A percentile compares a stretch with the other conserved stretches of the same genome.
Evolutionary conservation across 768 basidiomycete genomes (phyloP).

Genomic region (Mycena amicta): DNA sequence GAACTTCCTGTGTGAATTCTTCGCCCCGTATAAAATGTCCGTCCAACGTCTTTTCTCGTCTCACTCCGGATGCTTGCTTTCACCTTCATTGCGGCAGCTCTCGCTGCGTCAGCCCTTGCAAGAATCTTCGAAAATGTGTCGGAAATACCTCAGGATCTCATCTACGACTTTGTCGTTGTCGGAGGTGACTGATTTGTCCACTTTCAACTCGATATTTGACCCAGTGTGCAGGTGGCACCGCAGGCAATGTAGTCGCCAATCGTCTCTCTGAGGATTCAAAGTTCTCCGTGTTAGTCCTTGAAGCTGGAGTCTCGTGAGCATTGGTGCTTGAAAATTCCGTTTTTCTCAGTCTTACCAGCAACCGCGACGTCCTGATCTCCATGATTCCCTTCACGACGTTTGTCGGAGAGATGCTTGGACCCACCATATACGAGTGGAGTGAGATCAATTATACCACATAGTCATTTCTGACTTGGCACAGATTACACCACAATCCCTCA

Average conservation of each 20-base stretch:
- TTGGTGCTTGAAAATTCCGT: not conserved
- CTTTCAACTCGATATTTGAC: not conserved
- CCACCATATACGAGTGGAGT: not conserved
- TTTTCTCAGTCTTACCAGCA: not conserved
- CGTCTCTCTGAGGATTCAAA: not conserved
- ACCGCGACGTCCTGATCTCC: not conserved
- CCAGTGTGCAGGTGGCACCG: not conserved
- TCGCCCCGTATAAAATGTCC: too few relatives aligned
- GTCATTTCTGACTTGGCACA: not conserved
- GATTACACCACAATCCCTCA: conserved; percentile 26
- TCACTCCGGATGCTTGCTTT: too few relatives aligned
- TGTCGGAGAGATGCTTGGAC: not conserved
- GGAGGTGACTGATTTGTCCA: not conserved
- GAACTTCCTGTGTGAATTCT: too few relatives aligned
- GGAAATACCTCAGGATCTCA: not conserved
- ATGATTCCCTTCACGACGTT: not conserved
- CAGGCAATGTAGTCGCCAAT: not conserved
- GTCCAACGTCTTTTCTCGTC: too few relatives aligned
- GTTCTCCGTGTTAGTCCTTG: not conserved
- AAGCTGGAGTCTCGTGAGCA: not conserved
- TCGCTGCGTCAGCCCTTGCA: not conserved
- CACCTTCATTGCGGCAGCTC: too few relatives aligned
- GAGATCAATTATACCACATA: not conserved
- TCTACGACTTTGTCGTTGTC: not conserved
- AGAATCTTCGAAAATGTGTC: not conserved